Conservation (phyloP, 164 flowering plant genomes). For the Liquidambar formosana region DNA sequence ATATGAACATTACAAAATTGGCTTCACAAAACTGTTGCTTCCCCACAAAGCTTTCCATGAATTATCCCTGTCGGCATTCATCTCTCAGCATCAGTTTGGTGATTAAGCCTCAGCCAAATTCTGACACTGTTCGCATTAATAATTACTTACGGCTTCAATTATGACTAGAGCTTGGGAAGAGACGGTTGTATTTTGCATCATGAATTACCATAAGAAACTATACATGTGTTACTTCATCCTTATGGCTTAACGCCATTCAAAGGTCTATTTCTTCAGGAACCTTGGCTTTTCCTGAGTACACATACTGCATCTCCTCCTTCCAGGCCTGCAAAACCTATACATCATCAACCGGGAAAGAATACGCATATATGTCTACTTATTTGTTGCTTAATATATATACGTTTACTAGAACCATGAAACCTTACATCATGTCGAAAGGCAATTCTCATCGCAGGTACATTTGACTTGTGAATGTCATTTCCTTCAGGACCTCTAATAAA, state of each 20-base stretch:
- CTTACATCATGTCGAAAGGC: conserved; percentile 55
- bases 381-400: not conserved
- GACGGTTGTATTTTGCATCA: too few species aligned
- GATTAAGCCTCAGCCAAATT: too few species aligned
- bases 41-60: too few species aligned
- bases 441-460: conserved; percentile 55
- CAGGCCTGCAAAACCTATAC: conserved; percentile 48
- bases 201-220: too few species aligned
- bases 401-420: not conserved
- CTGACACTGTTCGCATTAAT: too few species aligned
- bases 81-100: too few species aligned
- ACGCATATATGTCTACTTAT: not conserved
- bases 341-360: not conserved
- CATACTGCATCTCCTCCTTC: conserved; percentile 67
- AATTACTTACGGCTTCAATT: too few species aligned
- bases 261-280: conserved; percentile 44
- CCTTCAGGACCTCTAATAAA: conserved; percentile 58
- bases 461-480: conserved; percentile 68
- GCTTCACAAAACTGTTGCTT: too few species aligned
- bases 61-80: too few species aligned
- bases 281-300: conserved; percentile 49
- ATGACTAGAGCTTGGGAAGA: too few species aligned
- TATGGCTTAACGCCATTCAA: not conserved
- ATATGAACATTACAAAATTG: too few species aligned
- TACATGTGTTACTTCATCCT: too few species aligned